These are phyloP conservation scores for Calocybe indica DNA, from an alignment of 768 basidiomycete species.

Conservation along the genomic window DNA sequence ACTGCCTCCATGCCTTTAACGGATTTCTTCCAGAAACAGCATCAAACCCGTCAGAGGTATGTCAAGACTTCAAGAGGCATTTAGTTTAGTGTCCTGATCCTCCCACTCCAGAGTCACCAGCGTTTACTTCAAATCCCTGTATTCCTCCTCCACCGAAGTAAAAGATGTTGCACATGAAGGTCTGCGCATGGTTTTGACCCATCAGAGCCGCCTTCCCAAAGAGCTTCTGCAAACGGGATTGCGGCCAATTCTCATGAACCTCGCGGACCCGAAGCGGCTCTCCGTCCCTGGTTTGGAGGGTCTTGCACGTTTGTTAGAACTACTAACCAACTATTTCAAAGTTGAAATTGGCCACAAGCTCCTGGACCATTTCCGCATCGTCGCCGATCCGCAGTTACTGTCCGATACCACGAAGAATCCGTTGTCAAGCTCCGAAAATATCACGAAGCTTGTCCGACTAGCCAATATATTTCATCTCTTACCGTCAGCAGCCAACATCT, in stretches of 20 bases:
- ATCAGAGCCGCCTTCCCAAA: conserved; percentile 89
- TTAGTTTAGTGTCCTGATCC: background rate
- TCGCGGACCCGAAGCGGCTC: conserved; percentile 92
- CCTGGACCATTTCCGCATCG: conserved; percentile 89
- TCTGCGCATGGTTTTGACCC: conserved; percentile 79
- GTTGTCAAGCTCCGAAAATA: conserved; percentile 81
- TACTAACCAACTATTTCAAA: conserved; percentile 98
- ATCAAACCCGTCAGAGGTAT: conserved; percentile 80
- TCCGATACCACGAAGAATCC: conserved; percentile 75
- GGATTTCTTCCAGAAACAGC: conserved; percentile 86
- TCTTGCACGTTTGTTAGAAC: conserved; percentile 85
- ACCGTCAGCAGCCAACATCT: conserved; percentile 89
- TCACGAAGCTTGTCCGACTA: conserved; percentile 89
- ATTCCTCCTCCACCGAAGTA: conserved; percentile 84
- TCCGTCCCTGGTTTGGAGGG: conserved; percentile 92
- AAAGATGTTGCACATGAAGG: conserved; percentile 96
- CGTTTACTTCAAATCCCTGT: conserved; percentile 97
- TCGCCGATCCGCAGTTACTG: conserved; percentile 86
- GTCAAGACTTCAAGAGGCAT: conserved; percentile 6
- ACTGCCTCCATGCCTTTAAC: conserved; percentile 94
- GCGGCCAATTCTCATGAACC: conserved; percentile 95
- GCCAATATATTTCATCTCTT: conserved; percentile 97
- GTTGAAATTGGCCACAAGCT: conserved; percentile 98
- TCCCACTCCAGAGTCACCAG: conserved; percentile 66
- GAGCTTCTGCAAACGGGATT: conserved; percentile 93